Evolutionary conservation across 192 early-diverging fungal species (phyloP).

Genomic region (Rhizoclosmatium sp.): DNA sequence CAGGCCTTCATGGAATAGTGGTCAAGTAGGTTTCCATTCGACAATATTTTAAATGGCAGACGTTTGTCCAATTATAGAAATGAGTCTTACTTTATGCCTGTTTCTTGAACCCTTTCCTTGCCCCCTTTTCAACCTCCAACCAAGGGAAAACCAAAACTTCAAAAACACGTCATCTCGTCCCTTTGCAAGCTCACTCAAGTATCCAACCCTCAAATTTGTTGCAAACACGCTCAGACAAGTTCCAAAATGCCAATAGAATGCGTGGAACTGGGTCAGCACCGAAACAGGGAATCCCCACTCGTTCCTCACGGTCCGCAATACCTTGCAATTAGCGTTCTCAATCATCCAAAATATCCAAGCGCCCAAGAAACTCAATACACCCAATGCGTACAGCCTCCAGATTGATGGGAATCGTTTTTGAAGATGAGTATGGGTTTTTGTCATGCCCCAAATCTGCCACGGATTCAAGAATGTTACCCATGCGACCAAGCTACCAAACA

Average conservation of each 20-base stretch:
- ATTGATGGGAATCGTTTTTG: neutral
- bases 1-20: too few species aligned
- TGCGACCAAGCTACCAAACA: conserved; percentile 34
- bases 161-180: conserved; percentile 40
- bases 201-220: conserved; percentile 30
- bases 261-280: conserved; percentile 57
- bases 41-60: too few species aligned
- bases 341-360: conserved; percentile 78
- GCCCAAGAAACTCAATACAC: neutral
- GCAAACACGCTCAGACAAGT: conserved; percentile 44
- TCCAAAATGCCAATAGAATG: conserved; percentile 56
- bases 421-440: neutral
- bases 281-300: conserved; percentile 58
- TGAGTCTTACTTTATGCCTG: too few species aligned
- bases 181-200: conserved; percentile 35
- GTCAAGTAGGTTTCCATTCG: too few species aligned
- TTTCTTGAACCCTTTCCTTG: neutral
- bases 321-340: conserved; percentile 76
- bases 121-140: neutral
- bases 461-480: conserved; percentile 26
- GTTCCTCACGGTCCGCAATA: conserved; percentile 57
- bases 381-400: neutral
- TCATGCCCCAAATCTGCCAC: conserved; percentile 32
- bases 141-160: neutral
- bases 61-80: too few species aligned